Percentiles rank a stretch among this genome's conserved stretches.
Evolutionary conservation across 1,139 yeast species (phyloP).

Genomic region (Wickerhamomyces sp.): DNA sequence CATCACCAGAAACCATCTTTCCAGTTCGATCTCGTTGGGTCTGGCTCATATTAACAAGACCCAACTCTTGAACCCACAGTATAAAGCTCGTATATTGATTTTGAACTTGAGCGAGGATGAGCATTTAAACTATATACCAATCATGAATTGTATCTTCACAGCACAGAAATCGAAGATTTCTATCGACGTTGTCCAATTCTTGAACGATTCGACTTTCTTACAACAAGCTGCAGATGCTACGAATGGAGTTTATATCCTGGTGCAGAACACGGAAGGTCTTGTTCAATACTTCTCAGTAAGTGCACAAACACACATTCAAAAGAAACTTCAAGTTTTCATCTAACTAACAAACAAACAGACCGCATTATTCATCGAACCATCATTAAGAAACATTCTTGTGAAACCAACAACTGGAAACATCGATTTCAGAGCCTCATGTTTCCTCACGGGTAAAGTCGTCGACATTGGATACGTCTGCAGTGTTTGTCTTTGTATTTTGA

Average conservation of each 20-base stretch:
- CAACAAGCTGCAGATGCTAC: constrained; percentile 98
- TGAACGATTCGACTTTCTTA: constrained; percentile 71
- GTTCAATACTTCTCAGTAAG: constrained; percentile 52
- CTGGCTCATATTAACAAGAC: constrained; percentile 74
- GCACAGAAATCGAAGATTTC: constrained; percentile 91
- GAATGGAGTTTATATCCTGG: constrained; percentile 76
- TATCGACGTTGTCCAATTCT: constrained; percentile 85
- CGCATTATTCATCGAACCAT: constrained; percentile 81
- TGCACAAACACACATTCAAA: too few species aligned
- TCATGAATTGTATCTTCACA: constrained; percentile 94
- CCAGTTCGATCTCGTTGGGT: constrained; percentile 38
- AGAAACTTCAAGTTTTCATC: too few species aligned
- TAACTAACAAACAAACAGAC: constrained; percentile 35
- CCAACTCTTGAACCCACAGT: constrained; percentile 45
- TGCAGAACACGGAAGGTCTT: constrained; percentile 71
- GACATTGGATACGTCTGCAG: constrained; percentile 95
- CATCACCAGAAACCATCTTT: constrained; percentile 22
- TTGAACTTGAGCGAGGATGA: constrained; percentile 75
- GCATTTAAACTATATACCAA: constrained; percentile 79
- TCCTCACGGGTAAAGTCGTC: constrained; percentile 79
- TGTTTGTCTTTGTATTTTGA: constrained; percentile 77
- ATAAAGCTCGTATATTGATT: constrained; percentile 70
- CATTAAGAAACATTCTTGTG: constrained; percentile 65
- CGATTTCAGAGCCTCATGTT: constrained; percentile 93
- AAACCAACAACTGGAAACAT: constrained; percentile 84